Evolutionary conservation across 306 rosid genomes (phyloP).

Genomic region (Vicia faba): DNA sequence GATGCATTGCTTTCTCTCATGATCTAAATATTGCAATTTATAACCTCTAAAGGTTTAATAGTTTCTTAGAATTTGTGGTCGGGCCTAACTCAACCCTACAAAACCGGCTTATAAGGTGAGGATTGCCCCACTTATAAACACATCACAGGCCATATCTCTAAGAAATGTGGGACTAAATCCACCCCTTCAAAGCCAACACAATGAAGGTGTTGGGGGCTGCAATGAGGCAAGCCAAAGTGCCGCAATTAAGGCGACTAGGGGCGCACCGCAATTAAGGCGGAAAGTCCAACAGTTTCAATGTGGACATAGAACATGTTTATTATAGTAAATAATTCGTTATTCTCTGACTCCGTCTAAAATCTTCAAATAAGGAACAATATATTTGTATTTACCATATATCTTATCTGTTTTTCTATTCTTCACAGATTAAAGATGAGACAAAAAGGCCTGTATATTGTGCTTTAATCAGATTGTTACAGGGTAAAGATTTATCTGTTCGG

Average conservation of each 20-base stretch:
- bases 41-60: slow-evolving; percentile 11
- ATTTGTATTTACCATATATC: slow-evolving; percentile 26
- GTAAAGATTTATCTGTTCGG: slow-evolving; percentile 79
- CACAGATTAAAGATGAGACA: slow-evolving; percentile 84
- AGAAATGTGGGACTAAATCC: no score
- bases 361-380: slow-evolving; percentile 27
- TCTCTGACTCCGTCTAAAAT: slow-evolving; percentile 27
- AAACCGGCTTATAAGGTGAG: no score
- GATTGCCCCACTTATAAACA: no score
- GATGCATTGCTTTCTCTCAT: slow-evolving; percentile 18
- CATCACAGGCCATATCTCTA: no score
- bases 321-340: slow-evolving; percentile 4
- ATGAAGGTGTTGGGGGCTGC: no score
- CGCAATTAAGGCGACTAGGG: no score
- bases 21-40: slow-evolving; percentile 9
- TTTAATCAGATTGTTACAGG: slow-evolving; percentile 83
- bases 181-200: no score
- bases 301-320: neutral
- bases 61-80: no score
- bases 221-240: no score
- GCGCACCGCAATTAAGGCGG: no score
- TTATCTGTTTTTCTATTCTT: slow-evolving; percentile 40
- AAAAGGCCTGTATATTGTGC: slow-evolving; percentile 92
- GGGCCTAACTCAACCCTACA: no score
- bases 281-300: no score